Evolutionary conservation across 345 rosid species (phyloP).

Genomic region (Dovyalis caffra): DNA sequence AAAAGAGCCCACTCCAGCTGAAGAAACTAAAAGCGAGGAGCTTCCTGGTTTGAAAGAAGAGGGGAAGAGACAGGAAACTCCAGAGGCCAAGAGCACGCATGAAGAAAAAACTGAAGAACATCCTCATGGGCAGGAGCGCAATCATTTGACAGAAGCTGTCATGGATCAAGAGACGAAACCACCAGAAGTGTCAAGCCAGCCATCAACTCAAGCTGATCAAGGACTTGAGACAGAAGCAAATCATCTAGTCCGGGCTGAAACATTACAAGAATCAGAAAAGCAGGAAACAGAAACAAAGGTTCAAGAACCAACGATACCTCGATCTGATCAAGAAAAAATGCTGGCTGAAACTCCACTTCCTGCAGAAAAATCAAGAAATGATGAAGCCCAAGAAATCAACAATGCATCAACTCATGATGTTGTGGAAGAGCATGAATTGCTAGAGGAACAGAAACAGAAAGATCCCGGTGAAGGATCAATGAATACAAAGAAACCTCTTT

Average conservation of each 20-base stretch:
- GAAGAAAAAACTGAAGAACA: slow-evolving; percentile 3
- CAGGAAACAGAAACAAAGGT: slow-evolving; percentile 5
- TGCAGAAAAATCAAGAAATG: not conserved
- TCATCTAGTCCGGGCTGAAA: slow-evolving; percentile 2
- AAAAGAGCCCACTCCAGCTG: not conserved
- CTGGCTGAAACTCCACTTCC: not conserved
- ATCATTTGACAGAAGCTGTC: not conserved
- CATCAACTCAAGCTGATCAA: slow-evolving; percentile 13
- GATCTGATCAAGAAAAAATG: not conserved
- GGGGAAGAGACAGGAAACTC: not conserved
- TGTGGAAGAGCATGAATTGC: slow-evolving; percentile 5
- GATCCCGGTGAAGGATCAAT: slow-evolving; percentile 10
- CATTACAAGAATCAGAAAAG: slow-evolving; percentile 15
- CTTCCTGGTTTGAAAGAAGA: slow-evolving; percentile 10
- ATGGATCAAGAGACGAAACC: not conserved
- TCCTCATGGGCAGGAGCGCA: not conserved
- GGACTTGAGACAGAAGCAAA: not conserved
- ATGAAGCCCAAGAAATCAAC: not conserved
- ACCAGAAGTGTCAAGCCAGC: not conserved
- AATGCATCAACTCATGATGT: not conserved
- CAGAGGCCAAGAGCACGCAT: not conserved
- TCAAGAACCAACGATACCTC: slow-evolving; percentile 9
- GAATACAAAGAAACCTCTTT: not conserved
- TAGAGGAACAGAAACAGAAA: slow-evolving; percentile 19
- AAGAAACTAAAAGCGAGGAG: slow-evolving; percentile 4